Percentiles rank a stretch among this genome's conserved stretches.
phyloP scores from a whole-genome alignment of 2,329 filamentous ascomycete genomes.

The Onygenales sp. region DNA sequence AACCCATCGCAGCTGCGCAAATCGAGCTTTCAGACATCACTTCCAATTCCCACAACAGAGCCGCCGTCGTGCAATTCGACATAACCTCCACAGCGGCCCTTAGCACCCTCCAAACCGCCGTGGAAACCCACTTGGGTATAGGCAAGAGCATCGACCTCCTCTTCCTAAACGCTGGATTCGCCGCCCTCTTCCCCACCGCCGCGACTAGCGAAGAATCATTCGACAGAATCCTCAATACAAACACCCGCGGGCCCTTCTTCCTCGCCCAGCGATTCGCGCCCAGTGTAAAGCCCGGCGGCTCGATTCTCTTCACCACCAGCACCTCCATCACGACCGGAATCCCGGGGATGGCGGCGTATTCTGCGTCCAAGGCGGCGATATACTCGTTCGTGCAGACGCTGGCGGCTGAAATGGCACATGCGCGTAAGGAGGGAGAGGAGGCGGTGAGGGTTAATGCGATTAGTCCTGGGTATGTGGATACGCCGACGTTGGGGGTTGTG shows the following conservation, averaged over 20 bases:
- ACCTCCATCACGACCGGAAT: conserved; percentile 6
- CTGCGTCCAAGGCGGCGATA: conserved; percentile 8
- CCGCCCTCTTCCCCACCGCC: neutral
- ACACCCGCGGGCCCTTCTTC: conserved; percentile 9
- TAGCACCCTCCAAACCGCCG: neutral
- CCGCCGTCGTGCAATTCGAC: conserved; percentile 8
- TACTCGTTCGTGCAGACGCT: conserved; percentile 9
- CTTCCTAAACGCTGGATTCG: conserved; percentile 8
- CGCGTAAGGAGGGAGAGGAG: neutral
- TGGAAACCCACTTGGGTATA: conserved; percentile 3
- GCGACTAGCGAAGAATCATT: conserved; percentile 4
- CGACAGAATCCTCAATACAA: conserved; percentile 9
- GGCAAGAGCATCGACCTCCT: conserved; percentile 7
- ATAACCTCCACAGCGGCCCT: conserved; percentile 5
- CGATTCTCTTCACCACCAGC: conserved; percentile 10
- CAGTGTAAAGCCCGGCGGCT: conserved; percentile 4
- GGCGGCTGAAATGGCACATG: conserved; percentile 5
- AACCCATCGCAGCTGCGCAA: conserved; percentile 5
- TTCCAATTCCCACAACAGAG: neutral
- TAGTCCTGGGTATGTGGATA: conserved; percentile 10
- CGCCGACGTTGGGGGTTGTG: conserved; percentile 6
- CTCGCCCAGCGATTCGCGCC: conserved; percentile 5
- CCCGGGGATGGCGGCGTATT: conserved; percentile 11
- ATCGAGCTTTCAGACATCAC: conserved; percentile 3
- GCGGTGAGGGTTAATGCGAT: conserved; percentile 8